Evolutionary conservation across 805 yeast genomes (phyloP).

Genomic region (Ogataea allantospora): DNA sequence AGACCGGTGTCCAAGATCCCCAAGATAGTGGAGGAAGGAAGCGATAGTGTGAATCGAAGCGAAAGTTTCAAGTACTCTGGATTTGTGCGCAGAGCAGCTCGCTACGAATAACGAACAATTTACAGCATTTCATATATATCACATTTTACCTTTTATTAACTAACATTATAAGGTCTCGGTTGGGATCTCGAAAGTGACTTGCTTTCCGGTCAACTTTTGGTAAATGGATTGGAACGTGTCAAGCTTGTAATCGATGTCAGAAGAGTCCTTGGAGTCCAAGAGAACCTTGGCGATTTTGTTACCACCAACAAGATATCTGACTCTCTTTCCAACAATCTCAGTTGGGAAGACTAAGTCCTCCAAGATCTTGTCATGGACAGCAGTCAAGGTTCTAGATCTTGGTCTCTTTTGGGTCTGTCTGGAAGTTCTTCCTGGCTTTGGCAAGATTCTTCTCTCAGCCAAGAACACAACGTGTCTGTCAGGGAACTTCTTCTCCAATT

Average conservation of each 20-base stretch:
- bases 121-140: conserved; percentile 7
- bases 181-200: conserved; percentile 96
- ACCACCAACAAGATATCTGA: conserved; percentile 98
- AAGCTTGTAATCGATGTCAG: conserved; percentile 96
- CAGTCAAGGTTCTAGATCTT: conserved; percentile 97
- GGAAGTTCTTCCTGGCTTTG: conserved; percentile 96
- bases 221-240: conserved; percentile 99
- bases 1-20: background rate
- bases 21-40: conserved; percentile 1
- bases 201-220: conserved; percentile 98
- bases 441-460: conserved; percentile 99
- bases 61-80: conserved; percentile 19
- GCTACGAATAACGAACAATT: conserved; percentile 11
- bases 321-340: conserved; percentile 98
- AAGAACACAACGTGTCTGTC: conserved; percentile 99
- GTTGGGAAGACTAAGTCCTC: conserved; percentile 99
- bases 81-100: conserved; percentile 19
- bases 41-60: conserved; percentile 5
- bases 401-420: conserved; percentile 98
- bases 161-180: conserved; percentile 42
- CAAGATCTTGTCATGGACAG: conserved; percentile 97
- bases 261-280: conserved; percentile 96
- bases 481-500: conserved; percentile 99
- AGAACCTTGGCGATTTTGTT: conserved; percentile 96
- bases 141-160: conserved; percentile 11